These are phyloP conservation scores for Eustoma russellianum DNA, from an alignment of 257 asterid species.

Conservation along the genomic window DNA sequence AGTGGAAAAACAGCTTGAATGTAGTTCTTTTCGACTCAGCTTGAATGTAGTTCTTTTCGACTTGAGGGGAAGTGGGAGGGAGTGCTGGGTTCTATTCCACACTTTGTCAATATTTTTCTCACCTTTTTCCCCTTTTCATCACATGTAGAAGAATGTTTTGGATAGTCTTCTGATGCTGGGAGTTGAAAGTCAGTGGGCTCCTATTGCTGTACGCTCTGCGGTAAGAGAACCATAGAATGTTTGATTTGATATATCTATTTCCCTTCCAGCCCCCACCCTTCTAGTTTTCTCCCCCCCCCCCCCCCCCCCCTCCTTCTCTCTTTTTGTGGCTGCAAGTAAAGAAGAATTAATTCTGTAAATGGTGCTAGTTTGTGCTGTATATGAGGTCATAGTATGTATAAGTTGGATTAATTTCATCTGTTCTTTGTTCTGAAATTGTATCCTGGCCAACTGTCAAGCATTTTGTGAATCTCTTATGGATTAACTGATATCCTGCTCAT, in stretches of 20 bases:
- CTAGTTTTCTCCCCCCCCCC: no score
- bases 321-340: neutral
- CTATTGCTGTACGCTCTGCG: conserved; percentile 74
- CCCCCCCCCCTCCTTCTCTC: neutral
- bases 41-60: no score
- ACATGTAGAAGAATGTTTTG: conserved; percentile 61
- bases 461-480: neutral
- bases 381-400: neutral
- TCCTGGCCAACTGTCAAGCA: no score
- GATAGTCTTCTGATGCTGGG: conserved; percentile 82
- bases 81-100: neutral
- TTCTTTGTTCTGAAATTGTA: neutral
- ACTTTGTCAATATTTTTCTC: conserved; percentile 6
- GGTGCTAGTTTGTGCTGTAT: neutral
- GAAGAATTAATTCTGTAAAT: neutral
- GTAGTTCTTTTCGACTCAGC: no score
- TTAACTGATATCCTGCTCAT: neutral
- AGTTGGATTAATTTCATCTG: no score
- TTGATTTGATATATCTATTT: no score
- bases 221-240: conserved; percentile 32
- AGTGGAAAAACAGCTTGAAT: no score
- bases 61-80: no score
- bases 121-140: conserved; percentile 4
- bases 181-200: conserved; percentile 97
- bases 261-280: no score